A percentile compares a stretch with the other conserved stretches of the same genome.
Evolutionary conservation across 805 yeast species (phyloP).

Genomic region (Candida wancherniae): DNA sequence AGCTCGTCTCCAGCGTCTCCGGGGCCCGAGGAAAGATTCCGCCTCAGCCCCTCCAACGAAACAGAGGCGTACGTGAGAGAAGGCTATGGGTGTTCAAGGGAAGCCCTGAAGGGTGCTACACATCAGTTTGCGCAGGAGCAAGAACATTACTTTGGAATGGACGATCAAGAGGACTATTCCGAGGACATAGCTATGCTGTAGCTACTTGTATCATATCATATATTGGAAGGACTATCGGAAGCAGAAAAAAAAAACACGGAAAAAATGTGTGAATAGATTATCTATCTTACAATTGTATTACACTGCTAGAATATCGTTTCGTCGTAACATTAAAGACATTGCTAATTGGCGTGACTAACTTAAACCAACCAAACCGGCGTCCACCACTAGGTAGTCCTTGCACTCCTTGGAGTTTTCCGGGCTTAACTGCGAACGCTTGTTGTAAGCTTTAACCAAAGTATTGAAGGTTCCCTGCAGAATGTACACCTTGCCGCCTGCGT

Average conservation of each 20-base stretch:
- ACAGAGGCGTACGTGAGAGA: constrained; percentile 36
- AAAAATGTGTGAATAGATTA: too few relatives aligned
- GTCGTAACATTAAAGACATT: too few relatives aligned
- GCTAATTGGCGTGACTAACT: too few relatives aligned
- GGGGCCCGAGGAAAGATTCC: constrained; percentile 13
- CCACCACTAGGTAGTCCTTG: constrained; percentile 13
- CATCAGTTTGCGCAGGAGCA: constrained; percentile 27
- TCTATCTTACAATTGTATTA: too few relatives aligned
- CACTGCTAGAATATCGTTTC: too few relatives aligned
- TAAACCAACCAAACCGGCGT: constrained; percentile 13
- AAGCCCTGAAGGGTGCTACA: background rate
- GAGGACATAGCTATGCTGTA: constrained; percentile 11
- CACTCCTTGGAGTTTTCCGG: constrained; percentile 5
- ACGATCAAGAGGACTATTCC: constrained; percentile 18
- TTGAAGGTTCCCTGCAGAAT: constrained; percentile 11
- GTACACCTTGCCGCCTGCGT: constrained; percentile 10
- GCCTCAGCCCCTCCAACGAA: constrained; percentile 34
- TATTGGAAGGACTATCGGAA: too few relatives aligned
- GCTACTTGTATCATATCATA: too few relatives aligned
- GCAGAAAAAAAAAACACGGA: too few relatives aligned
- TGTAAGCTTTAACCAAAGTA: constrained; percentile 6
- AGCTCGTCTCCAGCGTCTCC: constrained; percentile 16
- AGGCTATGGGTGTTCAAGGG: constrained; percentile 20
- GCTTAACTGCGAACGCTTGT: constrained; percentile 1
- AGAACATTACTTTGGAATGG: constrained; percentile 37